Base-by-base conservation (phyloP, 73 alveolate genomes). In the Paramecium primaurelia region DNA sequence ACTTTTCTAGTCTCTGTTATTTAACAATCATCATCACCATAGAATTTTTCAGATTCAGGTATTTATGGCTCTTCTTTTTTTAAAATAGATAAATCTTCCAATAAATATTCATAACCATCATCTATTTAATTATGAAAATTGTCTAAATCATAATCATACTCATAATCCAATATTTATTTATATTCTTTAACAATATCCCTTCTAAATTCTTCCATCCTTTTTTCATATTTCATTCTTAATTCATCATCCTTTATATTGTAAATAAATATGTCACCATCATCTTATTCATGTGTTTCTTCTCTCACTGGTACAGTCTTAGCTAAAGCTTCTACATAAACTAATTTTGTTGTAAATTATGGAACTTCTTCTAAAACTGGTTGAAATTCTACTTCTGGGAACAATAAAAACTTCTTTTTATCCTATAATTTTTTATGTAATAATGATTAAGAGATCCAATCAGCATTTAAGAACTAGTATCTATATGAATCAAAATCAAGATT, bases 371-470 rank as follows among this genome's bases (percentile, higher is more conserved):
- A 11, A 2, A 12, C 47, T 5, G 84, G 42, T 34, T 64, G 47
- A 32, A 64, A 25, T 73, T 34, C 87, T 37, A 73, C 37, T 9
- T 36, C 28, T 4, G 64, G 87, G 34, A 73, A 73, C 37, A 37
- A 38, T 73, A 12, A 22, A 37, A 37, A 73, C 34, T 34, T 73
- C 36, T 73, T 40, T 22, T 73, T 20, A 12, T 34, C 34, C 8
- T 32, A 8, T 22, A 80, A 7, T 45, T 47, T 34, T 49, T 44
- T 20, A 38, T 80, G 18, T 9, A 26, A 28, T 45, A 80, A 20
- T 6, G 91, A 80, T 49, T 80, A 80, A 11, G 77, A 32, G 11
- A 80, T 32, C 91, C 91, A 80, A 42, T 80, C 91, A 3, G 91
- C 47, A 32, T 80, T 80, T 8, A 80, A 38, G 32, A 80, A 80